Base-by-base conservation (phyloP, 164 flowering plant genomes). In the Santalum album region DNA sequence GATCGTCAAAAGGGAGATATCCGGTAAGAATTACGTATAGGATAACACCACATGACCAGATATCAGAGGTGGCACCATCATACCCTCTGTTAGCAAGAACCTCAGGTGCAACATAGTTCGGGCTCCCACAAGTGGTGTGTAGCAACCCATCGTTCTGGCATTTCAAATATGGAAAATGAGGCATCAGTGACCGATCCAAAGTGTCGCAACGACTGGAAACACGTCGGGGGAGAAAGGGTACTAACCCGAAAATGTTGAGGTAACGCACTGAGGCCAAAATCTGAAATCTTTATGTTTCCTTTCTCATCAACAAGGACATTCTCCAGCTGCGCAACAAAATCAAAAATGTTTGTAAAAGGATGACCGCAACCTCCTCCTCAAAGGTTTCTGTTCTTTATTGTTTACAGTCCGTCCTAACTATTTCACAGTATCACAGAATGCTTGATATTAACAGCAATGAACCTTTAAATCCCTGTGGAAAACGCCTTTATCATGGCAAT, bases 21-120 rank as follows among this genome's bases (percentile, higher is more conserved):
- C 96, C 99, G 0, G 90, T 78, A 35, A 89, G 88, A 56, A 89
- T 72, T 5, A 87, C 96, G 42, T 72, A 92, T 26, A 92, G 54
- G 64, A 92, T 89, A 18, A 92, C 96, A 21, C 99, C 99, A 59
- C 96, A 92, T 1, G 96, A 89, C 99, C 99, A 92, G 27, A 84
- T 68, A 70, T 92, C 99, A 1, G 96, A 71, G 36, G 81, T 74
- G 50, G 90, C 75, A 23, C 96, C 99, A 34, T 86, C 82, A 25
- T 92, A 92, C 0, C 99, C 99, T 72, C 77, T 72, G 59, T 89
- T 92, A 12, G 82, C 73, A 22, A 94, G 84, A 60, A 94, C 73
- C 77, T 94, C 99, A 3, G 99, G 99, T 3, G 99, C 99, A 71
- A 94, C 96, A 65, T 94, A 94, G 64, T 89, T 83, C 14, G 99